phyloP scores from a whole-genome alignment of 148 eudicot species.

The Simmondsia chinensis region DNA sequence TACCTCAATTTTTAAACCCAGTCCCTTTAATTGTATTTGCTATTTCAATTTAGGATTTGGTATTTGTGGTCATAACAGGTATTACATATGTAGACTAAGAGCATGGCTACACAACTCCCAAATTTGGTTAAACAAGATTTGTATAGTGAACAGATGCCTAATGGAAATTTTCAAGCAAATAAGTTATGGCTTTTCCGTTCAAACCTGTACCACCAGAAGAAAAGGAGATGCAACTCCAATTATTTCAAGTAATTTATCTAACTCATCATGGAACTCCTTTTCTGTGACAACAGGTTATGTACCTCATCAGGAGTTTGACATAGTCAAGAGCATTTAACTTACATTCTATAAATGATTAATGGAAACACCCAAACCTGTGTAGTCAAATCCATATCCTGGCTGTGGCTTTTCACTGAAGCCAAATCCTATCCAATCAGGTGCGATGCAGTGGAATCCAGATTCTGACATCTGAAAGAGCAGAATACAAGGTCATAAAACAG shows the following conservation, averaged over 20 bases:
- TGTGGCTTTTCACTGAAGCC: slow-evolving; percentile 98
- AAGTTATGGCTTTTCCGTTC: slow-evolving; percentile 7
- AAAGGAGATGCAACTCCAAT: slow-evolving; percentile 66
- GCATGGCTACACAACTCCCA: too few relatives aligned
- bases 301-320: slow-evolving; percentile 14
- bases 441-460: slow-evolving; percentile 88
- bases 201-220: slow-evolving; percentile 81
- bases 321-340: background rate
- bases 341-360: background rate
- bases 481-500: slow-evolving; percentile 5
- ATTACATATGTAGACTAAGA: too few relatives aligned
- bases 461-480: slow-evolving; percentile 63
- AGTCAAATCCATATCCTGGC: slow-evolving; percentile 88
- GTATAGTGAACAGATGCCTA: background rate
- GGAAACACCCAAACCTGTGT: slow-evolving; percentile 57
- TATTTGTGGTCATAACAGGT: too few relatives aligned
- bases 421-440: slow-evolving; percentile 99
- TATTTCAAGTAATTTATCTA: slow-evolving; percentile 69
- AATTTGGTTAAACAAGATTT: too few relatives aligned
- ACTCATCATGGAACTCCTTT: slow-evolving; percentile 83
- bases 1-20: too few relatives aligned
- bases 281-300: slow-evolving; percentile 36
- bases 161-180: background rate
- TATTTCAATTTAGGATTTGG: too few relatives aligned
- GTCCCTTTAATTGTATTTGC: too few relatives aligned